Evolutionary conservation across 129 eudicot genomes (phyloP).

Genomic region (Dittrichia graveolens): DNA sequence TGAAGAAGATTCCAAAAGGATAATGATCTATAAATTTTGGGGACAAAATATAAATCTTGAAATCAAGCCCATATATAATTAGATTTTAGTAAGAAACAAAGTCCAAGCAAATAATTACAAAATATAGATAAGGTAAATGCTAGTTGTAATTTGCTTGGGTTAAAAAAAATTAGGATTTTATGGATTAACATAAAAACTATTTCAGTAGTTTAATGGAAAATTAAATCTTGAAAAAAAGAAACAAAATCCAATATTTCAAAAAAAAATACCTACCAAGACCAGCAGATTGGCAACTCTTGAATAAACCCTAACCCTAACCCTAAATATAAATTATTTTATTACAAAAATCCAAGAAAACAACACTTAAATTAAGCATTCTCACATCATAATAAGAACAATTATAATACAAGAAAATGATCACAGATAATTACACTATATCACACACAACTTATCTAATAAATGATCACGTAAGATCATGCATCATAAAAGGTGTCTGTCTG

Average conservation of each 20-base stretch:
- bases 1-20: background rate
- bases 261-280: constrained; percentile 7
- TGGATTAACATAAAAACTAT: background rate
- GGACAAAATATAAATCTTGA: constrained; percentile 6
- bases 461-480: constrained; percentile 30
- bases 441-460: background rate
- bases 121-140: background rate
- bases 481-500: constrained; percentile 8
- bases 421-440: background rate
- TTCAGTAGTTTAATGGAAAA: background rate
- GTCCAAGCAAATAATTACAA: constrained; percentile 17
- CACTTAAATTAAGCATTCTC: background rate
- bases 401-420: constrained; percentile 2
- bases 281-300: background rate
- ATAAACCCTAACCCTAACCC: constrained; percentile 43
- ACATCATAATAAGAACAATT: constrained; percentile 15
- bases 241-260: background rate
- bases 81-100: background rate
- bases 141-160: constrained; percentile 7
- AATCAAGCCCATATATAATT: background rate
- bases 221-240: background rate
- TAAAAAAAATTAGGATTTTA: constrained; percentile 12
- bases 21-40: constrained; percentile 11
- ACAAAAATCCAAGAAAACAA: background rate
- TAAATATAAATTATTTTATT: constrained; percentile 1